phyloP scores from a whole-genome alignment of 2,329 filamentous ascomycete species.

The Alternaria gansuensis region DNA sequence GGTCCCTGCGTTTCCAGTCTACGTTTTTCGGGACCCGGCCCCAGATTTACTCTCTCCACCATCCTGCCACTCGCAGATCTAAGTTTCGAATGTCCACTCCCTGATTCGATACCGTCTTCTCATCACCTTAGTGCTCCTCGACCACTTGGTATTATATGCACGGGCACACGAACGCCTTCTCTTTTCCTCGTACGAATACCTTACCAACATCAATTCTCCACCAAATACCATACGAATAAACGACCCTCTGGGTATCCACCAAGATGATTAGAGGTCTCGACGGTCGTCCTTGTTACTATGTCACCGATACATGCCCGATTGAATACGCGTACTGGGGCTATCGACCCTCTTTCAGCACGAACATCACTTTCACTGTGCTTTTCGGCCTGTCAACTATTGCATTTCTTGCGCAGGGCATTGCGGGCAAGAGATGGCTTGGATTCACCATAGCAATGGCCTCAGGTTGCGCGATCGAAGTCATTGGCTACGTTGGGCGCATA shows the following conservation, averaged over 20 bases:
- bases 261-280: slow-evolving; percentile 18
- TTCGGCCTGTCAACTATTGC: slow-evolving; percentile 55
- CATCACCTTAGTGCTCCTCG: neutral
- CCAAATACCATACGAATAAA: neutral
- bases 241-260: neutral
- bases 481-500: slow-evolving; percentile 70
- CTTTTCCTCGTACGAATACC: neutral
- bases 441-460: slow-evolving; percentile 62
- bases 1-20: neutral
- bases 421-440: slow-evolving; percentile 52
- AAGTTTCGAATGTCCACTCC: neutral
- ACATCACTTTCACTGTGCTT: slow-evolving; percentile 54
- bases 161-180: neutral
- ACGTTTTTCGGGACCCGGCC: neutral
- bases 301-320: slow-evolving; percentile 53
- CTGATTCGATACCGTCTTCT: slow-evolving; percentile 1
- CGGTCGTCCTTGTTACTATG: slow-evolving; percentile 39
- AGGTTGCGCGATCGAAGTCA: slow-evolving; percentile 66
- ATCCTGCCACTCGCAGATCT: neutral
- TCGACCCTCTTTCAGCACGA: slow-evolving; percentile 54
- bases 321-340: slow-evolving; percentile 56
- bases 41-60: neutral
- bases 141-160: neutral
- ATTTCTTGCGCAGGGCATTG: slow-evolving; percentile 51
- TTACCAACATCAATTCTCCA: neutral